phyloP scores from a whole-genome alignment of 2,329 filamentous ascomycete species.

The Pseudogymnoascus verrucosus region DNA sequence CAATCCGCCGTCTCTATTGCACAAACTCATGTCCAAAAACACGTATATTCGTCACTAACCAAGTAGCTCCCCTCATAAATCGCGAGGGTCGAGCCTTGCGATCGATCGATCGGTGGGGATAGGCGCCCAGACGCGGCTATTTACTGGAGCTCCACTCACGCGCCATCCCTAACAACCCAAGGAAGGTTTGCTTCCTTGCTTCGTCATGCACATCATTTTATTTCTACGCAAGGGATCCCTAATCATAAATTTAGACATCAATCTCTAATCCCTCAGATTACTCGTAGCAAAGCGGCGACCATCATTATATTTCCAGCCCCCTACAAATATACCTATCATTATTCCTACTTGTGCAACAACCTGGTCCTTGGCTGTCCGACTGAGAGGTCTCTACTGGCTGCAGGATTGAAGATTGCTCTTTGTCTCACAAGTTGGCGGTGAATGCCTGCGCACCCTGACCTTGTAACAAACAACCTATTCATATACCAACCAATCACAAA shows the following conservation, averaged over 20 bases:
- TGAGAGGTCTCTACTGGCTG: not conserved
- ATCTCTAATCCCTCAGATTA: not conserved
- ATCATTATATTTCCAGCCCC: not conserved
- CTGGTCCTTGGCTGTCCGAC: not conserved
- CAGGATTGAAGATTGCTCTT: not conserved
- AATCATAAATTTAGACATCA: not conserved
- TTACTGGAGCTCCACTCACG: not conserved
- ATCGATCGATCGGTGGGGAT: not conserved
- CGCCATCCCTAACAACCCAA: not conserved
- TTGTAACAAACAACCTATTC: not conserved
- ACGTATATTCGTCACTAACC: not conserved
- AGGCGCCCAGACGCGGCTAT: not conserved
- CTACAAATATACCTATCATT: not conserved
- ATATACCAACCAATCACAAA: not conserved
- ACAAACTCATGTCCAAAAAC: not conserved
- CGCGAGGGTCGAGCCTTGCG: not conserved
- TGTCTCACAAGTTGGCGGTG: not conserved
- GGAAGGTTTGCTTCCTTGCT: not conserved
- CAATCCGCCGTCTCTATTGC: not conserved
- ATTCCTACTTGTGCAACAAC: not conserved
- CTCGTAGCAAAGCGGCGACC: not conserved
- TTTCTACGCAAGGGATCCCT: not conserved
- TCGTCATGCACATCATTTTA: not conserved
- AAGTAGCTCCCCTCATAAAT: conserved; percentile 7
- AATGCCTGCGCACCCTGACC: not conserved